Percentiles rank a stretch among this genome's conserved stretches.
phyloP scores from a whole-genome alignment of 106 monocot species.

The Vanilla planifolia region DNA sequence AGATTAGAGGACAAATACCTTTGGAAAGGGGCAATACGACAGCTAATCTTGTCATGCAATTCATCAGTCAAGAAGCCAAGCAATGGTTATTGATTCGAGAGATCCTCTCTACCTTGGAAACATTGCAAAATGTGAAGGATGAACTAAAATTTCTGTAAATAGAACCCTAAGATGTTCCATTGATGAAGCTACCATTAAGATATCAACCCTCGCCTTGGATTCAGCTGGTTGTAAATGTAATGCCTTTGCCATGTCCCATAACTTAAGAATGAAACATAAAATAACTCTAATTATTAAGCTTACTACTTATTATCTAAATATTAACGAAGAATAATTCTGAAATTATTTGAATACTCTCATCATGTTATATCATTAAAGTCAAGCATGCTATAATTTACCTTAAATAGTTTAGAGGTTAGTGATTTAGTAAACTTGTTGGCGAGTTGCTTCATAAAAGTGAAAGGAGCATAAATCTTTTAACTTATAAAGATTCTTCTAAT shows the following conservation, averaged over 20 bases:
- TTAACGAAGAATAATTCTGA: too few relatives aligned
- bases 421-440: too few relatives aligned
- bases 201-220: background rate
- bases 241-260: slow-evolving; percentile 1
- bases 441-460: too few relatives aligned
- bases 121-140: slow-evolving; percentile 43
- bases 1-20: slow-evolving; percentile 72
- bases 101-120: slow-evolving; percentile 46
- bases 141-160: slow-evolving; percentile 1
- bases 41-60: slow-evolving; percentile 51
- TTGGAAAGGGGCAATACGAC: slow-evolving; percentile 51
- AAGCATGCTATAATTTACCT: too few relatives aligned
- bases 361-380: too few relatives aligned
- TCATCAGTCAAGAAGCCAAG: slow-evolving; percentile 51
- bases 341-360: too few relatives aligned
- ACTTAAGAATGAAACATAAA: too few relatives aligned
- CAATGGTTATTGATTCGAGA: slow-evolving; percentile 63
- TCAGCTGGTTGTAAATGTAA: background rate
- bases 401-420: too few relatives aligned
- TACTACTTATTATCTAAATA: too few relatives aligned
- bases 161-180: background rate
- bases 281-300: too few relatives aligned
- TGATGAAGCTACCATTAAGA: background rate
- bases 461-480: too few relatives aligned
- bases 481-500: too few relatives aligned